Conservation (phyloP, 106 monocot species). For the Xerophyta viscosa region DNA sequence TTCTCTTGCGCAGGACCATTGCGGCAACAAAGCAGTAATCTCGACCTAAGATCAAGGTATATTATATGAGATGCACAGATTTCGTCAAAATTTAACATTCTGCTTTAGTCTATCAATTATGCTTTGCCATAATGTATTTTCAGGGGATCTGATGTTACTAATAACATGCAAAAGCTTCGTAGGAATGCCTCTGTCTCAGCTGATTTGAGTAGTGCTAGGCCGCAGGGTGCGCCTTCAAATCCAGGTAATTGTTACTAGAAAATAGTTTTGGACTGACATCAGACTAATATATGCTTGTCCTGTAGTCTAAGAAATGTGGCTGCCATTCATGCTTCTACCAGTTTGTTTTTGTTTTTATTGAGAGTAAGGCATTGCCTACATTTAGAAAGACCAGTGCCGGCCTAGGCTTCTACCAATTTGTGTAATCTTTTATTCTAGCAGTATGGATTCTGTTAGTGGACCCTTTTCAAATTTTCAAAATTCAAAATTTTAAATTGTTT, state of each 20-base stretch:
- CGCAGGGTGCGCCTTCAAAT: conserved; percentile 36
- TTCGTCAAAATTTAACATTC: background rate
- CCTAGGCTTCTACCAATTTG: too few species aligned
- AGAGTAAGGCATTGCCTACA: too few species aligned
- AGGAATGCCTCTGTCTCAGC: conserved; percentile 67
- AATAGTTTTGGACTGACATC: background rate
- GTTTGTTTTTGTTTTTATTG: too few species aligned
- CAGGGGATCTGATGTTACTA: conserved; percentile 34
- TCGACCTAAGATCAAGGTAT: conserved; percentile 46
- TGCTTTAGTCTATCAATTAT: background rate
- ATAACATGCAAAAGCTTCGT: conserved; percentile 26
- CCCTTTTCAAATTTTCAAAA: too few species aligned
- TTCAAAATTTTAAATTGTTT: too few species aligned
- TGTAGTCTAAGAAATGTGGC: too few species aligned
- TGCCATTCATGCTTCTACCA: too few species aligned
- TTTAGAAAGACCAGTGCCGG: too few species aligned
- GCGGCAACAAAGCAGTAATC: conserved; percentile 42
- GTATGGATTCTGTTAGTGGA: too few species aligned
- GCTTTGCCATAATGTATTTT: background rate
- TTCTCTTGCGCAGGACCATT: conserved; percentile 31
- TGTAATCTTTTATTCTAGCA: too few species aligned
- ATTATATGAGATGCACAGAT: background rate
- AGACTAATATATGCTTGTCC: too few species aligned
- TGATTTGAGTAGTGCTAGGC: conserved; percentile 41
- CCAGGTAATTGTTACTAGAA: conserved; percentile 26